Conservation (phyloP, 2,329 filamentous ascomycete genomes). For the Huntiella bhutanensis region DNA sequence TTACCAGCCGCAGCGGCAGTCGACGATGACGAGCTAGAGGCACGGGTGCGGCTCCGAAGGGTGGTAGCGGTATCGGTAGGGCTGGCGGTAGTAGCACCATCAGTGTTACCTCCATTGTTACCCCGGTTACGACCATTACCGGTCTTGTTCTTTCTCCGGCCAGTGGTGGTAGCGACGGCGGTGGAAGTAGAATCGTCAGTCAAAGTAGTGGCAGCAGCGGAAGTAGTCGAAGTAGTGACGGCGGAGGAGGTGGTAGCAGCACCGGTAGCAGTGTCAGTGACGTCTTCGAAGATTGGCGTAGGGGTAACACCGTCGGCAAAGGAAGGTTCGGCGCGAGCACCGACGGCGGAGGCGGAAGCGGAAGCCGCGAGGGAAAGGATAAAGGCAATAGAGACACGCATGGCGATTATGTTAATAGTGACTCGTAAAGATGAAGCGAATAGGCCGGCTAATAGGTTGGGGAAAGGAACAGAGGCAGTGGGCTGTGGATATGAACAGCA, state of each 20-base stretch:
- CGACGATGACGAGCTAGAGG: not conserved
- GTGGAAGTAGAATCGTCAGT: not conserved
- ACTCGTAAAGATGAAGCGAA: not conserved
- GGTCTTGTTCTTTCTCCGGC: not conserved
- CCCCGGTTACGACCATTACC: not conserved
- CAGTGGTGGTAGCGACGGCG: not conserved
- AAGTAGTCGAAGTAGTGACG: not conserved
- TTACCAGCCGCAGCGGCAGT: not conserved
- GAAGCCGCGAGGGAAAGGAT: conserved; percentile 3
- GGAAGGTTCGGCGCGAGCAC: conserved; percentile 4
- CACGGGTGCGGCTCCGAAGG: not conserved
- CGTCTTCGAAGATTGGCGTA: conserved; percentile 9
- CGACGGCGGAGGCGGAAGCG: conserved; percentile 1
- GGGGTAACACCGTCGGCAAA: conserved; percentile 6
- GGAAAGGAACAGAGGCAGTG: no score
- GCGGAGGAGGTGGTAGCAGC: not conserved
- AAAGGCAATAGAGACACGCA: conserved; percentile 5
- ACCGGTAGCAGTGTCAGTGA: not conserved
- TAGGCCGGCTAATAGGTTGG: not conserved
- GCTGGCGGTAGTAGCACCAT: not conserved
- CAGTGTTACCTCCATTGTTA: not conserved
- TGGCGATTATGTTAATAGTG: not conserved
- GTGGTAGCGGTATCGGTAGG: not conserved
- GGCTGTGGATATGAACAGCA: no score
- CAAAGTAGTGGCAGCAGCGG: not conserved